Percentiles rank a stretch among this genome's conserved stretches.
These are phyloP conservation scores for Protomyces arabidopsidicola DNA, from an alignment of 1,139 yeast species.

Conservation along the genomic window DNA sequence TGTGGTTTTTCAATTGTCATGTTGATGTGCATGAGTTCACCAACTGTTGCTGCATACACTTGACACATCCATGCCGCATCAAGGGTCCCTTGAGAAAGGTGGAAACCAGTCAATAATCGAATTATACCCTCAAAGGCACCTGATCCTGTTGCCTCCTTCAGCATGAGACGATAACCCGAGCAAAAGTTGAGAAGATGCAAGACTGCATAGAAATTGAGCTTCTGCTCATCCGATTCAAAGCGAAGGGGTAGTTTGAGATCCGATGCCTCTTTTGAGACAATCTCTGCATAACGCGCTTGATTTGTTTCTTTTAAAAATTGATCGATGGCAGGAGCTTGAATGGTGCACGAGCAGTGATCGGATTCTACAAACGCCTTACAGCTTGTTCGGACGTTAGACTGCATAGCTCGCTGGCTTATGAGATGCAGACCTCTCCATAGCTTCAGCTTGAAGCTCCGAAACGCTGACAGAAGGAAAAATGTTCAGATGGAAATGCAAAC, in stretches of 20 bases:
- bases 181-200: slow-evolving; percentile 21
- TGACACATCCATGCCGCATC: slow-evolving; percentile 10
- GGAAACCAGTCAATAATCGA: slow-evolving; percentile 11
- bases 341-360: background rate
- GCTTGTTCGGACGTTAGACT: slow-evolving; percentile 5
- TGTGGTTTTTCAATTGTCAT: slow-evolving; percentile 7
- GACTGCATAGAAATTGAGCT: slow-evolving; percentile 13
- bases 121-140: slow-evolving; percentile 23
- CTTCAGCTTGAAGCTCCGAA: too few relatives aligned
- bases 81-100: slow-evolving; percentile 1
- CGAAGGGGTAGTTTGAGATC: slow-evolving; percentile 10
- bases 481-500: too few relatives aligned
- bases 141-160: slow-evolving; percentile 15
- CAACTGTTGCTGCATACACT: slow-evolving; percentile 2
- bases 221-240: background rate
- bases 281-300: slow-evolving; percentile 2
- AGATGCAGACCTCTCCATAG: too few relatives aligned
- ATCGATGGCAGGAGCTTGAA: slow-evolving; percentile 1
- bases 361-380: background rate
- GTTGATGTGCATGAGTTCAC: slow-evolving; percentile 3
- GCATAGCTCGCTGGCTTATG: background rate
- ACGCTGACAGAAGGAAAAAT: too few relatives aligned
- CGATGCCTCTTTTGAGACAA: slow-evolving; percentile 7
- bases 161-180: slow-evolving; percentile 18
- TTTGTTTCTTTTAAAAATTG: background rate